These are phyloP conservation scores for Porodaedalea pini DNA, from an alignment of 1,284 basidiomycete species.

Conservation along the genomic window DNA sequence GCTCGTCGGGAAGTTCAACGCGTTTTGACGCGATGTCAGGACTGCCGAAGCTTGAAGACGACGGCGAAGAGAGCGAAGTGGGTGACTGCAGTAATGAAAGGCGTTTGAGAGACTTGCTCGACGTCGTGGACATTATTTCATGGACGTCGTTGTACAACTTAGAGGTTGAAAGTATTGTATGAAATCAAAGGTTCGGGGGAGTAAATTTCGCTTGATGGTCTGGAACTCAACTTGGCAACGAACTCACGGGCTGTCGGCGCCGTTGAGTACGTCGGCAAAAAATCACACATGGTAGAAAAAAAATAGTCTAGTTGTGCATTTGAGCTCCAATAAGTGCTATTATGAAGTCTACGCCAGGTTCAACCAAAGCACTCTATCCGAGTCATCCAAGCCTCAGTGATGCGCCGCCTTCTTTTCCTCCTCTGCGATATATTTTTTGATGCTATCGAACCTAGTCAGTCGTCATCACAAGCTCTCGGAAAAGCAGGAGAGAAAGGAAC, in stretches of 20 bases:
- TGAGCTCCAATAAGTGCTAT: not conserved
- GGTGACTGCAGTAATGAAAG: constrained; percentile 19
- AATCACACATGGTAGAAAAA: not conserved
- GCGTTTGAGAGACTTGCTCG: constrained; percentile 16
- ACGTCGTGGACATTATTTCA: constrained; percentile 14
- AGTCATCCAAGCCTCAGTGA: constrained; percentile 1
- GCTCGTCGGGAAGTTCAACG: not conserved
- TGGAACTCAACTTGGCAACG: constrained; percentile 9
- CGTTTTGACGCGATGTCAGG: not conserved
- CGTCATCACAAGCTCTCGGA: constrained; percentile 29
- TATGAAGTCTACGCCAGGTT: constrained; percentile 5
- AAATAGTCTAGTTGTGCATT: not conserved
- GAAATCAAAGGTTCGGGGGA: no score
- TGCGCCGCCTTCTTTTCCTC: constrained; percentile 61
- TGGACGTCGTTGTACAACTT: not conserved
- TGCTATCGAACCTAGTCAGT: constrained; percentile 56
- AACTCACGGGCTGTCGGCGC: not conserved
- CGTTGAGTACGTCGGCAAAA: not conserved
- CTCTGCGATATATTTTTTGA: constrained; percentile 71
- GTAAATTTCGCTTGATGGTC: not conserved
- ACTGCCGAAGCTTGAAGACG: not conserved
- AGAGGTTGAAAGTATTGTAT: no score
- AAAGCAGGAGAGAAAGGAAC: constrained; percentile 31
- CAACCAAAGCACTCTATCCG: not conserved
- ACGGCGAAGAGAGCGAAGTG: constrained; percentile 5